Percentiles rank a stretch among this genome's conserved stretches.
phyloP scores from a whole-genome alignment of 306 rosid species.

The Ceratonia siliqua region DNA sequence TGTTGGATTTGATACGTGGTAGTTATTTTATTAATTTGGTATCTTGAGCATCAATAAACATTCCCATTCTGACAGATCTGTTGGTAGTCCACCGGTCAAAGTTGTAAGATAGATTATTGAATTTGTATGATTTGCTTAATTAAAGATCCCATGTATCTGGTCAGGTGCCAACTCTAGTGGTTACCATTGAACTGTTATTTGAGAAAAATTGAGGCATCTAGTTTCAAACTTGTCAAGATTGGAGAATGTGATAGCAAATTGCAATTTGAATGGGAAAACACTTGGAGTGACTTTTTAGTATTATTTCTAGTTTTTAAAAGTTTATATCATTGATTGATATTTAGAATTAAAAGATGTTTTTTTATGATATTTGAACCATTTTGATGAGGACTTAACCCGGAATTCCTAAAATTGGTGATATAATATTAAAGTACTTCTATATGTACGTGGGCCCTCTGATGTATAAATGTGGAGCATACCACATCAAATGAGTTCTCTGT shows the following conservation, averaged over 20 bases:
- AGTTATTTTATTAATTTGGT: constrained; percentile 2
- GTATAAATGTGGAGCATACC: not conserved
- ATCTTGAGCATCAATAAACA: not conserved
- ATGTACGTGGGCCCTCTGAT: not conserved
- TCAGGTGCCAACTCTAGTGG: not conserved
- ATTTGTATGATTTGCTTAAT: not conserved
- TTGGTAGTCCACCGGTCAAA: not conserved
- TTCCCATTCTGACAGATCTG: not conserved
- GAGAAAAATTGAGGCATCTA: not conserved
- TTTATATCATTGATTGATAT: not conserved
- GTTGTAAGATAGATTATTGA: not conserved
- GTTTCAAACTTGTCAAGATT: constrained; percentile 6
- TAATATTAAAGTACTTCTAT: not conserved
- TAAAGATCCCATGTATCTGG: not conserved
- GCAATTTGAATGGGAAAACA: not conserved
- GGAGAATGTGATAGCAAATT: not conserved
- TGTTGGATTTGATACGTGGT: not conserved
- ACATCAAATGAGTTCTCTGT: not conserved
- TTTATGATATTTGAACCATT: not conserved
- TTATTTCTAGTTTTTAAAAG: not conserved
- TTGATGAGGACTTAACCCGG: not conserved
- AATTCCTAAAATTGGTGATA: not conserved
- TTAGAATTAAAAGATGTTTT: not conserved
- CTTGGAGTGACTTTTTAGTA: not conserved
- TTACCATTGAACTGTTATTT: not conserved